Percentiles rank a stretch among this genome's conserved stretches.
phyloP scores from a whole-genome alignment of 2,329 filamentous ascomycete species.

The Magnaporthiopsis rhizophila region DNA sequence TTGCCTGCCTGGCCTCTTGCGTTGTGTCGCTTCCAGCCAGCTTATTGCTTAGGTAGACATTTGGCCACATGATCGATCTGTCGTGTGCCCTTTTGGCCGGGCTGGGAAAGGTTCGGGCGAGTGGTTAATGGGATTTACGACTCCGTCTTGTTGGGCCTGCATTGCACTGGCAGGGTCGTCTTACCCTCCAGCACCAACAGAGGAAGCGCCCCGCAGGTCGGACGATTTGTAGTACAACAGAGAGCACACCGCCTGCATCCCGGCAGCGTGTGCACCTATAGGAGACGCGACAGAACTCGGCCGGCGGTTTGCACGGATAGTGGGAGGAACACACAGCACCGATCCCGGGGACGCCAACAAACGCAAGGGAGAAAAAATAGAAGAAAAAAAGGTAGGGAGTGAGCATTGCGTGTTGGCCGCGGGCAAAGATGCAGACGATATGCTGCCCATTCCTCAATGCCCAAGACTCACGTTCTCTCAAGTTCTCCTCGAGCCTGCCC shows the following conservation, averaged over 20 bases:
- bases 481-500: not conserved
- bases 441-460: not conserved
- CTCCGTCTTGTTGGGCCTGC: not conserved
- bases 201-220: not conserved
- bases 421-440: not conserved
- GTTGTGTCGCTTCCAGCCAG: not conserved
- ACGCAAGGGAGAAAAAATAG: no score
- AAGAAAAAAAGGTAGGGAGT: no score
- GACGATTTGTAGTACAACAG: not conserved
- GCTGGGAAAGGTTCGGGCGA: not conserved
- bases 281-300: not conserved
- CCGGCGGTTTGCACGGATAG: no score
- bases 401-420: no score
- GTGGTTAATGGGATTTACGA: not conserved
- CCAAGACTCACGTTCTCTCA: not conserved
- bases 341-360: no score
- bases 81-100: not conserved
- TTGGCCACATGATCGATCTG: slow-evolving; percentile 1
- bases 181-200: not conserved
- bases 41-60: not conserved
- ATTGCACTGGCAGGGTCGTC: not conserved
- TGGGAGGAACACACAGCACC: not conserved
- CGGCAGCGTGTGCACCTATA: not conserved
- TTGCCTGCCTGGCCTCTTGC: not conserved
- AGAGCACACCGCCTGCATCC: not conserved